Conservation (phyloP, 805 yeast genomes). For the Wickerhamomyces queroliae region DNA sequence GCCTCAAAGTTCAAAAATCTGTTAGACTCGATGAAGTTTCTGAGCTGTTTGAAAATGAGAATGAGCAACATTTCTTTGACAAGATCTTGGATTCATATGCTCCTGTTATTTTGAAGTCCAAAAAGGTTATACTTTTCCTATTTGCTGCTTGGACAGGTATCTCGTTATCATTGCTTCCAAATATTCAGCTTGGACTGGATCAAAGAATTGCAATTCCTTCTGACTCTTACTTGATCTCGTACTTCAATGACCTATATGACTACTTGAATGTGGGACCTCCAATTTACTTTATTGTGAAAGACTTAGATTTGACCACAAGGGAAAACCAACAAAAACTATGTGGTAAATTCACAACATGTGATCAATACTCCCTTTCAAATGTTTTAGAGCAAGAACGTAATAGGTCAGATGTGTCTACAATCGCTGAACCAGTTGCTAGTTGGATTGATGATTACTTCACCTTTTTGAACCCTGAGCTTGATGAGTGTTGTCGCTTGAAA, state of each 20-base stretch:
- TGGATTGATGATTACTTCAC: constrained; percentile 91
- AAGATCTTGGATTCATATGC: constrained; percentile 39
- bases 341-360: constrained; percentile 83
- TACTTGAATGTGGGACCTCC: constrained; percentile 91
- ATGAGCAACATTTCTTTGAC: constrained; percentile 29
- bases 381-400: constrained; percentile 80
- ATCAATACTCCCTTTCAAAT: constrained; percentile 72
- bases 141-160: constrained; percentile 63
- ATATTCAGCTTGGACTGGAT: constrained; percentile 73
- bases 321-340: constrained; percentile 69
- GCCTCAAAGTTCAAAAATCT: constrained; percentile 28
- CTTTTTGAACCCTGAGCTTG: constrained; percentile 83
- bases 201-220: constrained; percentile 84
- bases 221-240: constrained; percentile 75
- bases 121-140: constrained; percentile 41
- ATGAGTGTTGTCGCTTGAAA: constrained; percentile 75
- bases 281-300: constrained; percentile 74
- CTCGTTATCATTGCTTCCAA: constrained; percentile 66
- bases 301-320: constrained; percentile 55
- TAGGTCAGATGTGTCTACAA: constrained; percentile 55
- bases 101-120: constrained; percentile 47
- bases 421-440: constrained; percentile 78
- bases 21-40: constrained; percentile 17
- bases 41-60: constrained; percentile 22
- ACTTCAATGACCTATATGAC: constrained; percentile 69